Evolutionary conservation across 441 rosid genomes (phyloP).

Genomic region (Iberis amara): DNA sequence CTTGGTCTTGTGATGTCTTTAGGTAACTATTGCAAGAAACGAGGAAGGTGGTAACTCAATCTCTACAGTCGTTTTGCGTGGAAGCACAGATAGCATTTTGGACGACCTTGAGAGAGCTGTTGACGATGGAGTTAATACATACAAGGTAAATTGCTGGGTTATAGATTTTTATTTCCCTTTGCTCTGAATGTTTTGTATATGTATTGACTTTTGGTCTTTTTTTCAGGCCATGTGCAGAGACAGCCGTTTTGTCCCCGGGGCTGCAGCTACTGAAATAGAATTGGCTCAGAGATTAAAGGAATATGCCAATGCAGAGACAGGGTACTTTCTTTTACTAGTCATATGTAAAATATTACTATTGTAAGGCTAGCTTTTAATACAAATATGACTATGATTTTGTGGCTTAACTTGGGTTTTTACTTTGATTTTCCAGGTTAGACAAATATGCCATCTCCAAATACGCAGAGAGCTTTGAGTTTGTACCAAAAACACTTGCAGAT

Average conservation of each 20-base stretch:
- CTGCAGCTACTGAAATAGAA: constrained; percentile 98
- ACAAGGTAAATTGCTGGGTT: constrained; percentile 51
- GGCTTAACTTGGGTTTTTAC: constrained; percentile 6
- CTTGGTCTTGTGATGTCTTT: constrained; percentile 16
- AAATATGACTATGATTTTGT: constrained; percentile 2
- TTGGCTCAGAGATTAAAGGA: constrained; percentile 94
- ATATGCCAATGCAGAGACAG: constrained; percentile 86
- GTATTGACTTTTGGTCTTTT: constrained; percentile 14
- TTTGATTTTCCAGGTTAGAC: constrained; percentile 58
- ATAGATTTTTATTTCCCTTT: neutral
- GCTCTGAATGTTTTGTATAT: neutral
- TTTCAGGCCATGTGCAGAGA: constrained; percentile 96
- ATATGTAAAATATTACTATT: neutral
- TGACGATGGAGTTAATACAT: constrained; percentile 98
- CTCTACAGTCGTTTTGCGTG: constrained; percentile 85
- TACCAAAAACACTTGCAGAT: constrained; percentile 89
- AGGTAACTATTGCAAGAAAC: constrained; percentile 86
- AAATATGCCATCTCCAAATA: constrained; percentile 94
- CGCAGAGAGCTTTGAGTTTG: constrained; percentile 98
- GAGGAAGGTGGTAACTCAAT: constrained; percentile 95
- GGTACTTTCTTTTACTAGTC: constrained; percentile 39
- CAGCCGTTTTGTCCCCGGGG: constrained; percentile 90
- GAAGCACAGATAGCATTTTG: constrained; percentile 94
- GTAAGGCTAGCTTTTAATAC: constrained; percentile 4
- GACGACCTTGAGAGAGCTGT: constrained; percentile 99